These are phyloP conservation scores for Globisporangium ultimum DNA, from an alignment of 352 stramenopile species.

Conservation along the genomic window DNA sequence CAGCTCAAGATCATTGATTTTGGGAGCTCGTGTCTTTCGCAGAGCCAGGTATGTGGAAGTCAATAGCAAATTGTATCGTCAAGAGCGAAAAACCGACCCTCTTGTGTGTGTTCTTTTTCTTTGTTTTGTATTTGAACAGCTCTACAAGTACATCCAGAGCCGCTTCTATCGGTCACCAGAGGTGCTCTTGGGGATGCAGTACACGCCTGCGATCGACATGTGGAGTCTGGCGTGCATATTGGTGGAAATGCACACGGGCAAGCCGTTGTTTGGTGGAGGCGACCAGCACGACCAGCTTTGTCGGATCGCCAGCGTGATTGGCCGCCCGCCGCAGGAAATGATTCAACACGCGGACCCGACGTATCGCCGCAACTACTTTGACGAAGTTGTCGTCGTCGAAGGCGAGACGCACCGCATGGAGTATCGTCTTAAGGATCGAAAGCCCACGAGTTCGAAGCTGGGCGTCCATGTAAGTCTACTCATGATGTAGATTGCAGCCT, in stretches of 20 bases:
- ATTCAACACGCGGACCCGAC: slow-evolving; percentile 85
- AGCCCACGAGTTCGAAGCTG: slow-evolving; percentile 32
- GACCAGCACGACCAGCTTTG: slow-evolving; percentile 97
- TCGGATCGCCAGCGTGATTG: slow-evolving; percentile 94
- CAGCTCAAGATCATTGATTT: slow-evolving; percentile 99
- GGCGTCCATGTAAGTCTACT: slow-evolving; percentile 24
- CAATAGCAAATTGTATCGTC: neutral
- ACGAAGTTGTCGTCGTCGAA: slow-evolving; percentile 66
- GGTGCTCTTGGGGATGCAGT: slow-evolving; percentile 79
- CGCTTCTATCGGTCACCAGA: slow-evolving; percentile 95
- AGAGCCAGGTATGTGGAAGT: slow-evolving; percentile 69
- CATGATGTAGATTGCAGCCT: neutral
- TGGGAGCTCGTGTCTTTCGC: slow-evolving; percentile 94
- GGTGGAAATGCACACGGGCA: slow-evolving; percentile 98
- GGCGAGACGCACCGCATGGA: slow-evolving; percentile 52
- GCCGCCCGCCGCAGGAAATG: slow-evolving; percentile 91
- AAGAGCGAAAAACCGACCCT: no score
- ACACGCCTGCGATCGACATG: slow-evolving; percentile 86
- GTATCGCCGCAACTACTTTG: slow-evolving; percentile 91
- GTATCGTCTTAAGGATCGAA: slow-evolving; percentile 67
- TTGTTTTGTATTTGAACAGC: slow-evolving; percentile 28
- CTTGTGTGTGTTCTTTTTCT: neutral
- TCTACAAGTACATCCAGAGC: slow-evolving; percentile 98
- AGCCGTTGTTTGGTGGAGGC: slow-evolving; percentile 95
- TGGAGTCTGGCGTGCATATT: slow-evolving; percentile 89